A percentile compares a stretch with the other conserved stretches of the same genome.
Evolutionary conservation across 108 stramenopile species (phyloP).

Genomic region (Schizochytrium sp.): DNA sequence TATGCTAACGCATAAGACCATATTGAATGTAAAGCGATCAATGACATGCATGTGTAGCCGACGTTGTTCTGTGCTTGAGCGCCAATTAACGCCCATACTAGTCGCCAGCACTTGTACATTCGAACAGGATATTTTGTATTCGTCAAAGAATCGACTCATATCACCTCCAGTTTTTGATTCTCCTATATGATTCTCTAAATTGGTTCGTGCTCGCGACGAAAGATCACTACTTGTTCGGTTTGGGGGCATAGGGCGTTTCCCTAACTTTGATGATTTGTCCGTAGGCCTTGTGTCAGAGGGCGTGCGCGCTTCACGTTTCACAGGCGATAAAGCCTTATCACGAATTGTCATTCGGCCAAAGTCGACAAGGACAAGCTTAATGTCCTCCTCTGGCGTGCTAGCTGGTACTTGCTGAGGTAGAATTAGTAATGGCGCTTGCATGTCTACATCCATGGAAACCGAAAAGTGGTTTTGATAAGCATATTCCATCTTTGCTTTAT

Average conservation of each 20-base stretch:
- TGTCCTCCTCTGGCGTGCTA: constrained; percentile 12
- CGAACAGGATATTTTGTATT: constrained; percentile 35
- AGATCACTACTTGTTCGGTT: not conserved
- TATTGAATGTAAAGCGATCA: constrained; percentile 41
- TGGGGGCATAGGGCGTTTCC: not conserved
- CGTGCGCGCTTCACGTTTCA: not conserved
- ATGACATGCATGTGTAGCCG: constrained; percentile 24
- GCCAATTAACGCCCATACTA: not conserved
- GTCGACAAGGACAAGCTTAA: constrained; percentile 40
- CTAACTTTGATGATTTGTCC: not conserved
- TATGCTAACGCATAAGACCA: constrained; percentile 42
- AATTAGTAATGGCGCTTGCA: constrained; percentile 46
- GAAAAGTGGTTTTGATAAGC: constrained; percentile 53
- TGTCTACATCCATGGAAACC: constrained; percentile 59
- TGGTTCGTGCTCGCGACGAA: not conserved
- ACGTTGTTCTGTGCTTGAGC: constrained; percentile 20
- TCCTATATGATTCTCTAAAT: not conserved
- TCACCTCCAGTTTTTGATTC: no score
- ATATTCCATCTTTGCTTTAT: constrained; percentile 37
- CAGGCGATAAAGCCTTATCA: constrained; percentile 9
- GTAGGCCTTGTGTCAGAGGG: not conserved
- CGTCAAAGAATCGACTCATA: constrained; percentile 44
- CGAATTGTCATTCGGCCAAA: constrained; percentile 44
- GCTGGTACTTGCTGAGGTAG: constrained; percentile 20
- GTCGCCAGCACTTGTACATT: constrained; percentile 26